Conservation (phyloP, 176 grass and related monocot species). For the Oryza australiensis region DNA sequence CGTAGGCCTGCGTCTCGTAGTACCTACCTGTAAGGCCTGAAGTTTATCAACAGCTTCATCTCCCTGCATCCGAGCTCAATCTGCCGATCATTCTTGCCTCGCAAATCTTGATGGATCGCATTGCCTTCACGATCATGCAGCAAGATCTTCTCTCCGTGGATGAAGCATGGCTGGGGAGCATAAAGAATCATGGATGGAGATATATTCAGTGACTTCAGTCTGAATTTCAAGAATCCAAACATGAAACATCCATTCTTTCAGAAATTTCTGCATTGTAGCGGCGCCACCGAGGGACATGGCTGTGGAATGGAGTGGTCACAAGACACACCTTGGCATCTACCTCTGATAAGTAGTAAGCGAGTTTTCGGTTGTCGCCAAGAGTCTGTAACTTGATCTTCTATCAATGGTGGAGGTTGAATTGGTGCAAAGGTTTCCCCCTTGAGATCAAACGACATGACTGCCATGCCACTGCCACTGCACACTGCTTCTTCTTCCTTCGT, state of each 20-base stretch:
- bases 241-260: constrained; percentile 32
- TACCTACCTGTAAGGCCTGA: too few relatives aligned
- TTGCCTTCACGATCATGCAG: constrained; percentile 20
- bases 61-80: not conserved
- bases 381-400: too few relatives aligned
- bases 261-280: constrained; percentile 18
- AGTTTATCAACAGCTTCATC: constrained; percentile 2
- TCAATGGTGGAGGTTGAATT: too few relatives aligned
- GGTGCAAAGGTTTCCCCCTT: too few relatives aligned
- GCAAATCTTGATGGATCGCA: constrained; percentile 26
- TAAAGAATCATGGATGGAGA: not conserved
- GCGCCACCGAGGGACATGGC: constrained; percentile 6
- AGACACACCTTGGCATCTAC: too few relatives aligned
- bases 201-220: constrained; percentile 26
- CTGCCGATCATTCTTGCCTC: not conserved
- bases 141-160: constrained; percentile 30
- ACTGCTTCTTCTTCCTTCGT: too few relatives aligned
- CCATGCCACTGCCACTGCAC: too few relatives aligned
- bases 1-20: too few relatives aligned
- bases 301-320: too few relatives aligned
- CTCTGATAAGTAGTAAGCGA: too few relatives aligned
- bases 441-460: too few relatives aligned
- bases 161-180: constrained; percentile 42
- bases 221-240: constrained; percentile 40
- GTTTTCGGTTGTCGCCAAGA: too few relatives aligned